phyloP scores from a whole-genome alignment of 2,329 filamentous ascomycete species.

The Harringtonia lauricola region DNA sequence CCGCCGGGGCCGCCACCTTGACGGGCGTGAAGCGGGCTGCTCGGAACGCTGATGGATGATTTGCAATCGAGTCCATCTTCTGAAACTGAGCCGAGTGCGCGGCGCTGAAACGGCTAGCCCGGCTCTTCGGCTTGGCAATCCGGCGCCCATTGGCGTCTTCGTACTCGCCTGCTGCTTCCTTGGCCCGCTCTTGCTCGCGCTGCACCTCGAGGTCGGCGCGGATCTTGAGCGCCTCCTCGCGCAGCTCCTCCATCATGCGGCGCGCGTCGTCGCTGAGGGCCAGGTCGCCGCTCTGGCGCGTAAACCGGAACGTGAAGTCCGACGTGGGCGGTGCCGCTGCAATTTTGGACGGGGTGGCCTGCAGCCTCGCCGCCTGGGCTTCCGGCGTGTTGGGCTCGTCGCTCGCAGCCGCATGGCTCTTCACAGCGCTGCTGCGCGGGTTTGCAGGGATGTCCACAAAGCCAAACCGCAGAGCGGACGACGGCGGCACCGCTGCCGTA shows the following conservation, averaged over 20 bases:
- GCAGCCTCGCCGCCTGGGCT: constrained; percentile 27
- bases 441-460: constrained; percentile 59
- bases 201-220: constrained; percentile 56
- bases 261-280: constrained; percentile 51
- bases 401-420: constrained; percentile 25
- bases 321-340: constrained; percentile 36
- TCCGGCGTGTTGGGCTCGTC: constrained; percentile 5
- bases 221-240: constrained; percentile 60
- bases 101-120: constrained; percentile 68
- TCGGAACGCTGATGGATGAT: constrained; percentile 71
- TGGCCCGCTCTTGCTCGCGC: constrained; percentile 41
- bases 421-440: constrained; percentile 17
- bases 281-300: constrained; percentile 27
- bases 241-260: constrained; percentile 53
- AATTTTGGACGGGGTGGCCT: constrained; percentile 55
- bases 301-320: constrained; percentile 55
- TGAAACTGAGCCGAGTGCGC: constrained; percentile 82
- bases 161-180: constrained; percentile 31
- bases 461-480: constrained; percentile 71
- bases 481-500: constrained; percentile 61
- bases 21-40: constrained; percentile 44
- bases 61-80: constrained; percentile 95
- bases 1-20: constrained; percentile 13
- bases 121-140: constrained; percentile 71
- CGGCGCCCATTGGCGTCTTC: constrained; percentile 34